phyloP scores from a whole-genome alignment of 2,329 filamentous ascomycete genomes.

The Colletotrichum eleusines region DNA sequence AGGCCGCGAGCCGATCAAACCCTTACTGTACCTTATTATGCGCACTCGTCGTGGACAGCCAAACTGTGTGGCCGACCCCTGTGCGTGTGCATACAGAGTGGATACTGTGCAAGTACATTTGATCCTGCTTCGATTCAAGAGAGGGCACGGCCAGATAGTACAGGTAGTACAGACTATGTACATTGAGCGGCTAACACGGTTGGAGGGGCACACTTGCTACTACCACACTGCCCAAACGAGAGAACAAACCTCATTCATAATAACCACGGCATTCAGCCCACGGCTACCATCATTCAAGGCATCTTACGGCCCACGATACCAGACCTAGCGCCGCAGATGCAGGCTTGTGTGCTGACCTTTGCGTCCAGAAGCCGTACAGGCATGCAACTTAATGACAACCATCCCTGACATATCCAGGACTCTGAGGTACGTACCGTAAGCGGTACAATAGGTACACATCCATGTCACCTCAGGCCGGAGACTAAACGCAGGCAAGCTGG shows the following conservation, averaged over 20 bases:
- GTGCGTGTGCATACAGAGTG: neutral
- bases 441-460: neutral
- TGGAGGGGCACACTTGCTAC: neutral
- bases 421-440: neutral
- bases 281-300: neutral
- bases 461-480: neutral
- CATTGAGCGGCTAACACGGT: too few species aligned
- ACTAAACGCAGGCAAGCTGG: neutral
- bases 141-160: too few species aligned
- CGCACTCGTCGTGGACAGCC: neutral
- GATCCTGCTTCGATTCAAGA: too few species aligned
- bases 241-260: neutral
- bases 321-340: neutral
- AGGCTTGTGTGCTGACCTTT: slow-evolving; percentile 10
- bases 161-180: too few species aligned
- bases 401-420: neutral
- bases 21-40: neutral
- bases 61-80: neutral
- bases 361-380: neutral
- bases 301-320: neutral
- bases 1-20: too few species aligned
- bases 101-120: too few species aligned
- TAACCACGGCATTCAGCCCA: neutral
- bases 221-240: neutral
- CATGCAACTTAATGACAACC: neutral